Evolutionary conservation across 345 rosid species (phyloP).

Genomic region (Eucalyptus pauciflora): DNA sequence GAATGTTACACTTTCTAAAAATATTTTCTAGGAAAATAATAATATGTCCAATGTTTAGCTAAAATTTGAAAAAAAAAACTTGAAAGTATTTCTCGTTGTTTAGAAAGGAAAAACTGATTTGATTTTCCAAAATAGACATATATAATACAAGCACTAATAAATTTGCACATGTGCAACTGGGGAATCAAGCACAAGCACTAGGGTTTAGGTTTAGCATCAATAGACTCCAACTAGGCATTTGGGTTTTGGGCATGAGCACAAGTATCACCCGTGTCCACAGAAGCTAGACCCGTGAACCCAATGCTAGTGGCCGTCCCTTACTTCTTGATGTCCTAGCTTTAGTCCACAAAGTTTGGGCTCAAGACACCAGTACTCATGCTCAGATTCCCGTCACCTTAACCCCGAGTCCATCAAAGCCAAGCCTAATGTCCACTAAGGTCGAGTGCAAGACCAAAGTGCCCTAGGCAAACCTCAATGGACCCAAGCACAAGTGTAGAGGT

Average conservation of each 20-base stretch:
- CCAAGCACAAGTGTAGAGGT: background rate
- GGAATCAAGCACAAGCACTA: background rate
- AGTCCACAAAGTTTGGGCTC: background rate
- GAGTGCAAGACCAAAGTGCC: background rate
- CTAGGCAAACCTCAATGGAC: background rate
- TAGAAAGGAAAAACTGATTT: background rate
- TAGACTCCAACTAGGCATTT: no score
- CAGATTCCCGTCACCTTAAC: background rate
- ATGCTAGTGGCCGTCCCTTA: background rate
- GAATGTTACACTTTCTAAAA: background rate
- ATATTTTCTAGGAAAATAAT: background rate
- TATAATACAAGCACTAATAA: background rate
- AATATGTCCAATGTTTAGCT: background rate
- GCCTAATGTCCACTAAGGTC: background rate
- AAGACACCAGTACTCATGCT: background rate
- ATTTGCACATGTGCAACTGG: background rate
- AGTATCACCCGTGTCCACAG: rapidly evolving
- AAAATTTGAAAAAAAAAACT: no score
- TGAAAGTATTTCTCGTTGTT: no score
- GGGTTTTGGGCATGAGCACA: background rate
- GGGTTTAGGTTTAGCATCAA: background rate
- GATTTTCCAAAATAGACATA: background rate
- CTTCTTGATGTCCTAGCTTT: no score
- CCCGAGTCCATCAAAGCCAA: background rate
- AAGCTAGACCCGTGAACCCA: background rate